Percentiles rank a stretch among this genome's conserved stretches.
Evolutionary conservation across 306 rosid species (phyloP).

Genomic region (Benincasa hispida): DNA sequence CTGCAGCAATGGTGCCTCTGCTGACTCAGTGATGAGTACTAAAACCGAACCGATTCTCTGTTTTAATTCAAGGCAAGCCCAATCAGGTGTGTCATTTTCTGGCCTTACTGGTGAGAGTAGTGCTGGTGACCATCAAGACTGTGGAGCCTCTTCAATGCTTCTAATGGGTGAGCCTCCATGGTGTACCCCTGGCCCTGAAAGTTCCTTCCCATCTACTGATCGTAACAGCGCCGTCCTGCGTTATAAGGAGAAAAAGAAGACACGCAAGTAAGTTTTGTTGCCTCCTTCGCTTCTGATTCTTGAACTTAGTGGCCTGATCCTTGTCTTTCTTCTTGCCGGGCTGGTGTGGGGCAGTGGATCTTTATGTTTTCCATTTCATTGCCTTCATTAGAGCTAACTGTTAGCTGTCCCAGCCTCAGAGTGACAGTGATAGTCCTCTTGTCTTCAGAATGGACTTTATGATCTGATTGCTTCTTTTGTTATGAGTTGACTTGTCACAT

Average conservation of each 20-base stretch:
- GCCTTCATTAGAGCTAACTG: background rate
- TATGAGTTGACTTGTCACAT: background rate
- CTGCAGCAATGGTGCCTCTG: constrained; percentile 71
- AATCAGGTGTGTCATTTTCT: constrained; percentile 72
- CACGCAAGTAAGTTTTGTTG: constrained; percentile 50
- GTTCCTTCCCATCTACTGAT: constrained; percentile 52
- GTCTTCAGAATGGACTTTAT: background rate
- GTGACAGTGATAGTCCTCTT: background rate
- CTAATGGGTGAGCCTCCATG: constrained; percentile 89
- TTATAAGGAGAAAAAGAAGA: constrained; percentile 86
- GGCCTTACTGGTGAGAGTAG: constrained; percentile 48
- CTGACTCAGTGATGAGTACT: constrained; percentile 59
- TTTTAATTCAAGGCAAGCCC: constrained; percentile 40
- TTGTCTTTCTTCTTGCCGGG: background rate
- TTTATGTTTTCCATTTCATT: background rate
- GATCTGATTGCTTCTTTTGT: background rate
- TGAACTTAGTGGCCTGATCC: background rate
- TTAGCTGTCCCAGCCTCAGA: background rate
- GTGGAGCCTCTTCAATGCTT: constrained; percentile 73
- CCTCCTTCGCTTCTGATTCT: background rate
- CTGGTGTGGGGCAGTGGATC: background rate
- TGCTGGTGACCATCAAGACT: constrained; percentile 70
- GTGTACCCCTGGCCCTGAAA: constrained; percentile 70
- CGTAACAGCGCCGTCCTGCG: constrained; percentile 87
- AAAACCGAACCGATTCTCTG: constrained; percentile 73